Evolutionary conservation across 2,329 filamentous ascomycete species (phyloP), one percentile per base, ranked within the genome.

Genomic region (Graphilbum fragrans): DNA sequence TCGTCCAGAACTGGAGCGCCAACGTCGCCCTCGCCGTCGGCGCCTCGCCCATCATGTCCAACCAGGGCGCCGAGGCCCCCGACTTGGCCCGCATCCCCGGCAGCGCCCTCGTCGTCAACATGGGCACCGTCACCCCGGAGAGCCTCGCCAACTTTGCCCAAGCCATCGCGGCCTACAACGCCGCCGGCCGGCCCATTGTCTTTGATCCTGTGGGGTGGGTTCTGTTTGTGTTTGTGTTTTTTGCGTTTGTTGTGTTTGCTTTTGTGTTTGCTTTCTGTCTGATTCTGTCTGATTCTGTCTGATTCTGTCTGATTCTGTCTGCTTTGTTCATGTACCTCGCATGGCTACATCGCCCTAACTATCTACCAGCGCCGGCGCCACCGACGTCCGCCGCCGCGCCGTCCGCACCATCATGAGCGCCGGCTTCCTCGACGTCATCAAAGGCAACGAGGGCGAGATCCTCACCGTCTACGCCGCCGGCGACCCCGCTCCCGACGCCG

Each of bases 1-100:
- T 96, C 0, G 90, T 95, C 19, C 87, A 94, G 55, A 94, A 95
- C 62, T 84, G 96, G 53, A 85, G 88, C 16, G 90, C 92, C 40
- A 95, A 94, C 55, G 81, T 95, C 3, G 86, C 86, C 32, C 71
- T 95, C 16, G 77, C 82, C 27, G 71, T 93, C 40, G 90, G 90
- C 29, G 83, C 84, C 12, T 92, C 83, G 18, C 90, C 90, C 32
- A 95, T 95, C 59, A 96, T 96, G 90, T 80, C 87, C 8, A 88
- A 85, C 58, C 84, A 88, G 53, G 84, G 80, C 21, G 74, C 79
- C 39, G 90, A 96, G 66, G 87, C 87, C 0, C 58, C 63, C 8
- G 88, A 95, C 54, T 71, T 96, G n/a, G 79, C 82, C 12, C 71
- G 69, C 23, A 71, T 93, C 0, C 46, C 46, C 3, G 80, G 80